Evolutionary conservation across 306 rosid species (phyloP).

Genomic region (Datisca glomerata): DNA sequence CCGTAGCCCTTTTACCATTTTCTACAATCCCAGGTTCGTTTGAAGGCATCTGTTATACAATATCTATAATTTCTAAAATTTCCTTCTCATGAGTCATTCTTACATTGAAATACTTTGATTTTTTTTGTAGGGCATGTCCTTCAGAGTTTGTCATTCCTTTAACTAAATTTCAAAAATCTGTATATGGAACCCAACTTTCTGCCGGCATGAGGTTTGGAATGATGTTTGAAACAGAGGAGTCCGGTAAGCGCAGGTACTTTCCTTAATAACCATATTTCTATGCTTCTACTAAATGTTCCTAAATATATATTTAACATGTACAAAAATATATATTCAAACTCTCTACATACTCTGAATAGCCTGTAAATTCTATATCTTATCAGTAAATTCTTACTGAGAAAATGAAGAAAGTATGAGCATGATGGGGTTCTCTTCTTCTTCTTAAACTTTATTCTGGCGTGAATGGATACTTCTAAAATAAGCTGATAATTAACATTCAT

Average conservation of each 20-base stretch:
- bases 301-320: too few species aligned
- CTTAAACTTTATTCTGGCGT: neutral
- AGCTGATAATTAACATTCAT: constrained; percentile 6
- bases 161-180: constrained; percentile 61
- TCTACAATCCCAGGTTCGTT: constrained; percentile 88
- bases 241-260: constrained; percentile 87
- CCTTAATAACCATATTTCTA: too few species aligned
- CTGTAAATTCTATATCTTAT: too few species aligned
- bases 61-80: neutral
- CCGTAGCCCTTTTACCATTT: constrained; percentile 75
- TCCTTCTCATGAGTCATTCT: too few species aligned
- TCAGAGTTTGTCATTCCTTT: constrained; percentile 91
- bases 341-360: too few species aligned
- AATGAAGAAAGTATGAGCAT: too few species aligned
- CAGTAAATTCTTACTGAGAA: too few species aligned
- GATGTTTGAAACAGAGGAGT: constrained; percentile 99
- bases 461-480: neutral
- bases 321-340: neutral
- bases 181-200: constrained; percentile 72
- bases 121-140: constrained; percentile 75
- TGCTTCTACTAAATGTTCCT: too few species aligned
- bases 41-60: neutral
- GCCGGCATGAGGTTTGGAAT: constrained; percentile 98
- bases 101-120: neutral
- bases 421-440: too few species aligned